These are phyloP conservation scores for Curvularia hawaiiensis DNA, from an alignment of 2,329 filamentous ascomycete genomes.

Conservation along the genomic window DNA sequence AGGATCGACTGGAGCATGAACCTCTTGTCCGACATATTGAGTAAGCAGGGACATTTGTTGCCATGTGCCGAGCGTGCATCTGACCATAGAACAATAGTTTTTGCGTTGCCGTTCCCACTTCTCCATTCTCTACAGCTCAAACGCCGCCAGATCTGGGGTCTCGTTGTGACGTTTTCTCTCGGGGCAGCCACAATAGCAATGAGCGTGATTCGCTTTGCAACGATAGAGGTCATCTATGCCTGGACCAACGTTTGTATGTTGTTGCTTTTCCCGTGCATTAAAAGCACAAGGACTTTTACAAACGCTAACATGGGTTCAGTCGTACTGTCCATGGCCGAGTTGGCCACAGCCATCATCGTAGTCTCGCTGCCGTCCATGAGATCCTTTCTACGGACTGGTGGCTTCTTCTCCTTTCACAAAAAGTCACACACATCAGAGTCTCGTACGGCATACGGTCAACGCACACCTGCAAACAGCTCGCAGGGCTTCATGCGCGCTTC, in stretches of 20 bases:
- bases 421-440: conserved; percentile 20
- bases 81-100: conserved; percentile 17
- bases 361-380: conserved; percentile 32
- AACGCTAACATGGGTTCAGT: conserved; percentile 16
- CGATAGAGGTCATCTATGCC: conserved; percentile 28
- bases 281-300: not conserved
- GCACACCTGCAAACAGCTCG: conserved; percentile 14
- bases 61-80: not conserved
- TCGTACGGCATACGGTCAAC: conserved; percentile 14
- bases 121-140: conserved; percentile 27
- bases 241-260: conserved; percentile 35
- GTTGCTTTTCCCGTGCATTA: not conserved
- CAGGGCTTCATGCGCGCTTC: conserved; percentile 12
- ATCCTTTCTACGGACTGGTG: conserved; percentile 27
- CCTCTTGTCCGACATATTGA: conserved; percentile 18
- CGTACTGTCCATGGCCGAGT: conserved; percentile 35
- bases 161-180: conserved; percentile 30
- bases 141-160: conserved; percentile 28
- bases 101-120: conserved; percentile 30
- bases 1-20: conserved; percentile 24
- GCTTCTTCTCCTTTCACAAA: conserved; percentile 26
- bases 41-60: conserved; percentile 4
- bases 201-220: conserved; percentile 28
- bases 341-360: conserved; percentile 35
- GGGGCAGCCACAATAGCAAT: conserved; percentile 30